Evolutionary conservation across 1,284 basidiomycete species (phyloP).

Genomic region (Cystobasidium slooffiae): DNA sequence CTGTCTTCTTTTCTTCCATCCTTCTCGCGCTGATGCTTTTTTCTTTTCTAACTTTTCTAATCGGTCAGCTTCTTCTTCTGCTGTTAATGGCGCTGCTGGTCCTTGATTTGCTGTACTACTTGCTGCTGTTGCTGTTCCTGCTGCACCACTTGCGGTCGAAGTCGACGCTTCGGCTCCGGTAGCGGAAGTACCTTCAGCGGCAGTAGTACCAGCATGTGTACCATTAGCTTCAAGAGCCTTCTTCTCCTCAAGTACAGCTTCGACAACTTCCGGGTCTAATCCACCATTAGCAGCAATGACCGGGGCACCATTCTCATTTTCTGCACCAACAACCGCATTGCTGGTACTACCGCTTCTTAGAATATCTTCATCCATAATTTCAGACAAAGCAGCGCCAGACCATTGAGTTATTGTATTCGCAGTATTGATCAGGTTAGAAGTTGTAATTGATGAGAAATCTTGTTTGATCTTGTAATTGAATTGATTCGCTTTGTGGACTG

Average conservation of each 20-base stretch:
- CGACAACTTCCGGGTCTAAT: neutral
- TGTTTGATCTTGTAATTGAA: slow-evolving; percentile 6
- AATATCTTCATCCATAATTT: slow-evolving; percentile 15
- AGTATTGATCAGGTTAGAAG: slow-evolving; percentile 7
- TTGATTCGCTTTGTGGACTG: slow-evolving; percentile 3
- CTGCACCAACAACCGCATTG: neutral
- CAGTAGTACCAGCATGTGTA: neutral
- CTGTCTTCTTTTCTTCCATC: slow-evolving; percentile 41
- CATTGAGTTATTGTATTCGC: slow-evolving; percentile 38
- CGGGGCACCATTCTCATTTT: neutral
- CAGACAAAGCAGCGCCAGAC: slow-evolving; percentile 29
- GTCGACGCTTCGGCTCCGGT: neutral
- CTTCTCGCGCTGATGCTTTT: slow-evolving; percentile 43
- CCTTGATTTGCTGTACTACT: neutral
- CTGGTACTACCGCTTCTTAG: neutral
- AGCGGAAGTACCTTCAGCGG: neutral
- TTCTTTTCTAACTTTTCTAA: slow-evolving; percentile 36
- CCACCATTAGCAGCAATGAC: neutral
- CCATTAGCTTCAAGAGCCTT: neutral
- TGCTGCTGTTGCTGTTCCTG: neutral
- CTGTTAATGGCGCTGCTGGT: neutral
- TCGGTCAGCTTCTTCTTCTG: slow-evolving; percentile 32
- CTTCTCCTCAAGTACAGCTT: too few species aligned
- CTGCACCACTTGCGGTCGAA: neutral
- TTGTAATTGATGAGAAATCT: slow-evolving; percentile 7